Conservation (phyloP, 495 filamentous ascomycete genomes). For the Penicillium odoratum region DNA sequence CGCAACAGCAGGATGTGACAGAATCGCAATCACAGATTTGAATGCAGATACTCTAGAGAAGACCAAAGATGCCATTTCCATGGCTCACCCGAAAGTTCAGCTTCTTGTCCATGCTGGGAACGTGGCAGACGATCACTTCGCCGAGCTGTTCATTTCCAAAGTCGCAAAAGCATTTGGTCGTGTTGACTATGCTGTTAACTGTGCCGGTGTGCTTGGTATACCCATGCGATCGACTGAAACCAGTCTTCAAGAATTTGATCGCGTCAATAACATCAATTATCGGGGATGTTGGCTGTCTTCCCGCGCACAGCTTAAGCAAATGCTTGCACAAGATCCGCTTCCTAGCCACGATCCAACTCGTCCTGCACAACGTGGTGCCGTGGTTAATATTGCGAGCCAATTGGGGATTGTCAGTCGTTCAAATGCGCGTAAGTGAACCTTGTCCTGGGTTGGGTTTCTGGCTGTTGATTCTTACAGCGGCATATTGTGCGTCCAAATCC, state of each 20-base stretch:
- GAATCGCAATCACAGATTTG: slow-evolving; percentile 52
- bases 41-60: slow-evolving; percentile 37
- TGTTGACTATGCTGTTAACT: slow-evolving; percentile 54
- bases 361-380: slow-evolving; percentile 36
- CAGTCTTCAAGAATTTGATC: slow-evolving; percentile 42
- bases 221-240: slow-evolving; percentile 39
- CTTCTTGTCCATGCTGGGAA: slow-evolving; percentile 39
- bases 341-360: slow-evolving; percentile 39
- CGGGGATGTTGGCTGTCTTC: slow-evolving; percentile 52
- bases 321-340: slow-evolving; percentile 49
- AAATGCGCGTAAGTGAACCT: slow-evolving; percentile 41
- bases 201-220: slow-evolving; percentile 47
- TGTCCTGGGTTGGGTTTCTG: neutral
- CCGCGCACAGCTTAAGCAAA: slow-evolving; percentile 45
- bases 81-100: slow-evolving; percentile 27
- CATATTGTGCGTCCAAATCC: slow-evolving; percentile 50
- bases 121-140: slow-evolving; percentile 43
- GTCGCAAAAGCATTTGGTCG: slow-evolving; percentile 37
- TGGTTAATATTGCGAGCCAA: slow-evolving; percentile 57
- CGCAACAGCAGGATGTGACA: slow-evolving; percentile 47
- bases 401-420: slow-evolving; percentile 52
- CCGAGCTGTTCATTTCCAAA: slow-evolving; percentile 37
- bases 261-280: slow-evolving; percentile 53
- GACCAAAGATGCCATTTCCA: slow-evolving; percentile 32
- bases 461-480: slow-evolving; percentile 26